A percentile compares a stretch with the other conserved stretches of the same genome.
Conservation (phyloP, 345 rosid species). For the Mallotus nudiflorus region DNA sequence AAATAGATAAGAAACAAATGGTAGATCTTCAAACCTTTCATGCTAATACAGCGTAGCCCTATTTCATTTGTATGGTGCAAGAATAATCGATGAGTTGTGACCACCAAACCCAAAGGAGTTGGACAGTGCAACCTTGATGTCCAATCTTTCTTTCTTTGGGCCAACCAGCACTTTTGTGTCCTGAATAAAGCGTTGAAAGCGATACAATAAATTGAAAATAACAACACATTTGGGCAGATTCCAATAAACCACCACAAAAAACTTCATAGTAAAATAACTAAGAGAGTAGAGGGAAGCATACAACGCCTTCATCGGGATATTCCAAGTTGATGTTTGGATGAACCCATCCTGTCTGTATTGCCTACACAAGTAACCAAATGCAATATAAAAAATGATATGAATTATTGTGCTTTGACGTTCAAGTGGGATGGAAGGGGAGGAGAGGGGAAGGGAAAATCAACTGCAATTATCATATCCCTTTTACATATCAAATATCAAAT, state of each 20-base stretch:
- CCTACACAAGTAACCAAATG: constrained; percentile 43
- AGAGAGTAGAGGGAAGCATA: constrained; percentile 32
- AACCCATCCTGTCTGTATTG: constrained; percentile 92
- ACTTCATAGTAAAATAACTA: background rate
- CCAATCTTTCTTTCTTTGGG: constrained; percentile 75
- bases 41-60: background rate
- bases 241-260: background rate
- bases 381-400: constrained; percentile 2
- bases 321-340: constrained; percentile 95
- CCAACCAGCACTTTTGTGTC: constrained; percentile 71
- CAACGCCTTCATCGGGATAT: constrained; percentile 78
- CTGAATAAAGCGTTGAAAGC: constrained; percentile 38
- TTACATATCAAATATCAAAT: background rate
- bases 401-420: too few species aligned
- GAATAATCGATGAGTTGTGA: constrained; percentile 92
- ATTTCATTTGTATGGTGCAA: constrained; percentile 79
- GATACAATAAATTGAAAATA: constrained; percentile 4
- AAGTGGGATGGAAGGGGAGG: too few species aligned
- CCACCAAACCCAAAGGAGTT: constrained; percentile 96
- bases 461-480: background rate
- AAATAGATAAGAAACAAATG: background rate
- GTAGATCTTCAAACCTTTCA: constrained; percentile 12
- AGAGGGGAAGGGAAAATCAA: background rate
- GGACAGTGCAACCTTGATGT: constrained; percentile 80
- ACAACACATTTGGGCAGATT: background rate